These are phyloP conservation scores for Prinsepia uniflora DNA, from an alignment of 306 rosid species.

Conservation along the genomic window DNA sequence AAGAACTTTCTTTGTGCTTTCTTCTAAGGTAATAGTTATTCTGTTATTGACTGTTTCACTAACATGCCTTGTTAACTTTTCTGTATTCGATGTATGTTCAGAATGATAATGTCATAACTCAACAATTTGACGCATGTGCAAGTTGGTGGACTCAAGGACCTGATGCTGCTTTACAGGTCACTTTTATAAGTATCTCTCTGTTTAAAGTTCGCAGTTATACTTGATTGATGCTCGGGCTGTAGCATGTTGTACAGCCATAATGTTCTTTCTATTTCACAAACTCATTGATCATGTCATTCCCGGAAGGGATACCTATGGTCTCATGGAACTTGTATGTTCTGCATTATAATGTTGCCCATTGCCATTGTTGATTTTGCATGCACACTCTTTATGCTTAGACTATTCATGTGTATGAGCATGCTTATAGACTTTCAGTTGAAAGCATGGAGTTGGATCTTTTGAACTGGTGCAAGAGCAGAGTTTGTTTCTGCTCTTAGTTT, in stretches of 20 bases:
- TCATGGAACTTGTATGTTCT: neutral
- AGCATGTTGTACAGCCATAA: neutral
- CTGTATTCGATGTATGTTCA: conserved; percentile 16
- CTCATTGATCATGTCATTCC: neutral
- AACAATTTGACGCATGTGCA: conserved; percentile 91
- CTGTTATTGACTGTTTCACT: neutral
- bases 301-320: neutral
- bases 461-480: neutral
- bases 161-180: conserved; percentile 85
- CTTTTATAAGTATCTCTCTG: conserved; percentile 21
- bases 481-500: neutral
- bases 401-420: neutral
- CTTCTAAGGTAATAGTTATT: neutral
- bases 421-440: neutral
- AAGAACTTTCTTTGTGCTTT: neutral
- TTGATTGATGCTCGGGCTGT: conserved; percentile 13
- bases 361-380: neutral
- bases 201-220: neutral
- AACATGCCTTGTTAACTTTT: neutral
- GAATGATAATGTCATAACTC: conserved; percentile 58
- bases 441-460: neutral
- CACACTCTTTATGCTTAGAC: neutral
- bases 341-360: neutral
- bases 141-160: conserved; percentile 99
- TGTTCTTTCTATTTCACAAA: conserved; percentile 2